Percentiles rank a stretch among this genome's conserved stretches.
These are phyloP conservation scores for Protomyces macrosporus DNA, from an alignment of 1,139 yeast species.

Conservation along the genomic window DNA sequence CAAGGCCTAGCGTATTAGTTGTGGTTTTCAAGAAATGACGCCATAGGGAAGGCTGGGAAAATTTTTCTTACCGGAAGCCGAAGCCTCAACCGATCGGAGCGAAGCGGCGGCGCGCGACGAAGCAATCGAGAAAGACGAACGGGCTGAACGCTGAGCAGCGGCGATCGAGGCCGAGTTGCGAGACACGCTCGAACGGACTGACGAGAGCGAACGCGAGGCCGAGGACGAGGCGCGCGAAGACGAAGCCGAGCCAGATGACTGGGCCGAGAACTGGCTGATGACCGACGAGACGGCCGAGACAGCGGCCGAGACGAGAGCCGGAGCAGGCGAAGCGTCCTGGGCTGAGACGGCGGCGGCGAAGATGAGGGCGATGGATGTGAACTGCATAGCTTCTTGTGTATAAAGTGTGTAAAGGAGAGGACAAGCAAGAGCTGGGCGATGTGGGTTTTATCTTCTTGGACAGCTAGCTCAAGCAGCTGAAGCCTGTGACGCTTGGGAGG, in stretches of 20 bases:
- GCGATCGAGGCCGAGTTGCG: conserved; percentile 16
- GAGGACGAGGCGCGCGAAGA: conserved; percentile 12
- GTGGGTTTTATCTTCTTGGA: too few species aligned
- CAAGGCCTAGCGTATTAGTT: background rate
- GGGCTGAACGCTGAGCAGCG: conserved; percentile 10
- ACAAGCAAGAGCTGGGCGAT: too few species aligned
- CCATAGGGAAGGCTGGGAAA: background rate
- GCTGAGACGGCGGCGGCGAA: conserved; percentile 22
- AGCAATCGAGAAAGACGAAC: conserved; percentile 2
- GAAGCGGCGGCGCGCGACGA: conserved; percentile 6
- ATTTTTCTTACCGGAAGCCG: conserved; percentile 15
- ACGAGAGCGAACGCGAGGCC: conserved; percentile 3
- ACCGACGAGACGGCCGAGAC: conserved; percentile 1
- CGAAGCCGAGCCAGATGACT: background rate
- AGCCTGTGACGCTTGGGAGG: too few species aligned
- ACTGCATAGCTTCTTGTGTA: conserved; percentile 2
- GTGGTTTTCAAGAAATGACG: background rate
- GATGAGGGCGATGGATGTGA: conserved; percentile 19
- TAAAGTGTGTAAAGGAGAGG: too few species aligned
- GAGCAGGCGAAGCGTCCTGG: conserved; percentile 1
- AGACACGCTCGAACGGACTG: conserved; percentile 11
- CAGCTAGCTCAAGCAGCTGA: too few species aligned
- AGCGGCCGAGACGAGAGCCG: background rate
- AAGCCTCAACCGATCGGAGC: conserved; percentile 3
- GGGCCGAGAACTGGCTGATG: background rate